Evolutionary conservation across 768 basidiomycete genomes (phyloP).

Genomic region (Leccinum rimulosum): DNA sequence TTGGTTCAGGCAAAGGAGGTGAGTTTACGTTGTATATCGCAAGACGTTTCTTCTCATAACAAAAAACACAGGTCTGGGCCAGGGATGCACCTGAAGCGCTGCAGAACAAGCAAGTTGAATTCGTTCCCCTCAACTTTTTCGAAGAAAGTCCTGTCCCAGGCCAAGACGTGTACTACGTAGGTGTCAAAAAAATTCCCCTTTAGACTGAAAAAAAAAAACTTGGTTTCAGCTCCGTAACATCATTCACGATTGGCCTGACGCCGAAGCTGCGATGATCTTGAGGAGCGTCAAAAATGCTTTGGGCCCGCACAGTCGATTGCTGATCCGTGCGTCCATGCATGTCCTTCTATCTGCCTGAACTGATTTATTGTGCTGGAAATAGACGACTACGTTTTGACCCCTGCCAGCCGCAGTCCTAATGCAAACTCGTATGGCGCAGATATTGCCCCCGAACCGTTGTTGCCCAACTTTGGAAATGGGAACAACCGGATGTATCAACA

Average conservation of each 20-base stretch:
- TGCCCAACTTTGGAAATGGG: conserved; percentile 48
- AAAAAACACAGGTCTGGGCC: conserved; percentile 14
- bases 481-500: conserved; percentile 39
- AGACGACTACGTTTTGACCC: conserved; percentile 25
- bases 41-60: neutral
- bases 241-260: conserved; percentile 38
- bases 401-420: conserved; percentile 9
- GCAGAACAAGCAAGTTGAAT: conserved; percentile 13
- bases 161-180: conserved; percentile 27
- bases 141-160: conserved; percentile 14
- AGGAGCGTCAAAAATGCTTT: conserved; percentile 29
- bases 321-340: conserved; percentile 30
- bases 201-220: neutral
- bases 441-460: conserved; percentile 42
- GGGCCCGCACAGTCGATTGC: conserved; percentile 28
- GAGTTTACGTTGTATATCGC: neutral
- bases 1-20: conserved; percentile 22
- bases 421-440: conserved; percentile 15
- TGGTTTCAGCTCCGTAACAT: conserved; percentile 25
- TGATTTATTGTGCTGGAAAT: neutral
- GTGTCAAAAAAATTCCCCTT: neutral
- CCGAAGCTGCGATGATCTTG: conserved; percentile 31
- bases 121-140: conserved; percentile 22
- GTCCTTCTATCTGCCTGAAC: neutral
- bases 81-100: conserved; percentile 18